Evolutionary conservation across 164 flowering plant genomes (phyloP).

Genomic region (Platanus orientalis): DNA sequence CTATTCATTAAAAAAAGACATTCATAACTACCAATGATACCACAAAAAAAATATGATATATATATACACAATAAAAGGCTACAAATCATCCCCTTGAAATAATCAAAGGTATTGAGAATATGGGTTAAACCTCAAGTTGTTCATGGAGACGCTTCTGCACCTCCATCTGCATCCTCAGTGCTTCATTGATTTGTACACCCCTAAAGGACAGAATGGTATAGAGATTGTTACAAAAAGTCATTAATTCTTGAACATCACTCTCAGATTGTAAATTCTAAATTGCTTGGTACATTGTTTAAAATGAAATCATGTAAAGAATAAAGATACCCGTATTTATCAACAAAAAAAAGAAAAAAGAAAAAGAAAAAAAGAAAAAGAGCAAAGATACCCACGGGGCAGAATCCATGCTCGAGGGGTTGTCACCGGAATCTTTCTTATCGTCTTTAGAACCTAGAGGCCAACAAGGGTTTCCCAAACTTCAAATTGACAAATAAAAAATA

Average conservation of each 20-base stretch:
- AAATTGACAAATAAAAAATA: too few relatives aligned
- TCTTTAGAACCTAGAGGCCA: slow-evolving; percentile 47
- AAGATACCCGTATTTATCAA: too few relatives aligned
- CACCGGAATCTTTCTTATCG: slow-evolving; percentile 54
- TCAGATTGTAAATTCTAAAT: neutral
- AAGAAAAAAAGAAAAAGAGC: too few relatives aligned
- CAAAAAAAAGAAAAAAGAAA: too few relatives aligned
- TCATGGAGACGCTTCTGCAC: slow-evolving; percentile 73
- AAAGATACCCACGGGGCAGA: slow-evolving; percentile 51
- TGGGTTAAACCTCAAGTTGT: slow-evolving; percentile 55
- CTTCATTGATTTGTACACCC: slow-evolving; percentile 58
- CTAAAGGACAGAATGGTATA: slow-evolving; percentile 23
- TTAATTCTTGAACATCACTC: neutral
- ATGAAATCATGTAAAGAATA: neutral
- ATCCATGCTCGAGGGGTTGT: slow-evolving; percentile 45
- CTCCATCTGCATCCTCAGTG: slow-evolving; percentile 67
- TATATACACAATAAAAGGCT: too few relatives aligned
- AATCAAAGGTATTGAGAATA: neutral
- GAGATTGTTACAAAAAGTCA: neutral
- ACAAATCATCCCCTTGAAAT: neutral
- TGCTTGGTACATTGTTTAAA: slow-evolving; percentile 1
- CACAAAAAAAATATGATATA: too few relatives aligned
- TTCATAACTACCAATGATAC: too few relatives aligned
- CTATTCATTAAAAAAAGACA: too few relatives aligned
- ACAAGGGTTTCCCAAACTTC: neutral